A percentile compares a stretch with the other conserved stretches of the same genome.
These are phyloP conservation scores for Fusarium stilboides DNA, from an alignment of 2,329 filamentous ascomycete genomes.

Conservation along the genomic window DNA sequence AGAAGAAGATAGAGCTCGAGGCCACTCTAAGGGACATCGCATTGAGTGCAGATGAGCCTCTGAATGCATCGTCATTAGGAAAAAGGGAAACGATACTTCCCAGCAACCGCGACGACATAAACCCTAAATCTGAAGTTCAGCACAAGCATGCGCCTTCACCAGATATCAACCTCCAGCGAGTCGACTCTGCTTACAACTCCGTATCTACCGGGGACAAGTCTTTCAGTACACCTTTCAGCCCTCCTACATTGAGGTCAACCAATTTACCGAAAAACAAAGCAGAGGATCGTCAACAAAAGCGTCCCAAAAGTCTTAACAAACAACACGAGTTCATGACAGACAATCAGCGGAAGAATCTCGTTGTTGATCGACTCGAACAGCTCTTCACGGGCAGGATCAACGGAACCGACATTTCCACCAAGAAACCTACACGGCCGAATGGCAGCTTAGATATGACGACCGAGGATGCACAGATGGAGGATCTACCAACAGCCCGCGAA, in stretches of 20 bases:
- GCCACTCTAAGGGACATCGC: slow-evolving; percentile 80
- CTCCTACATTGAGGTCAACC: slow-evolving; percentile 55
- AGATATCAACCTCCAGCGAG: slow-evolving; percentile 66
- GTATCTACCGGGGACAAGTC: slow-evolving; percentile 69
- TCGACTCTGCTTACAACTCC: slow-evolving; percentile 79
- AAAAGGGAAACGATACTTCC: slow-evolving; percentile 59
- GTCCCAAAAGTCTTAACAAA: slow-evolving; percentile 78
- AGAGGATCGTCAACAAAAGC: slow-evolving; percentile 79
- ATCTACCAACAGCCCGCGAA: slow-evolving; percentile 52
- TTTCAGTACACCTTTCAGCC: slow-evolving; percentile 57
- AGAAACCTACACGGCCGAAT: slow-evolving; percentile 33
- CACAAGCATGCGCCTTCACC: slow-evolving; percentile 70
- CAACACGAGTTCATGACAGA: slow-evolving; percentile 76
- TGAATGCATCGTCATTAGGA: slow-evolving; percentile 58
- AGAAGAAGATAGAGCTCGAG: slow-evolving; percentile 84
- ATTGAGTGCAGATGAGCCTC: slow-evolving; percentile 70
- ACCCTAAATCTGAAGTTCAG: slow-evolving; percentile 72
- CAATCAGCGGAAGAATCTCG: slow-evolving; percentile 82
- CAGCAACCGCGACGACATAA: slow-evolving; percentile 58
- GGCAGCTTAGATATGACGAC: slow-evolving; percentile 25
- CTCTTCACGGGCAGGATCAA: slow-evolving; percentile 81
- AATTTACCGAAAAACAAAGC: slow-evolving; percentile 73
- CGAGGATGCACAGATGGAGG: slow-evolving; percentile 50
- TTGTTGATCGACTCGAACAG: slow-evolving; percentile 83
- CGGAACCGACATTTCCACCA: slow-evolving; percentile 56